Evolutionary conservation across 1,284 basidiomycete genomes (phyloP).

Genomic region (Boletellus dicymbophilus): DNA sequence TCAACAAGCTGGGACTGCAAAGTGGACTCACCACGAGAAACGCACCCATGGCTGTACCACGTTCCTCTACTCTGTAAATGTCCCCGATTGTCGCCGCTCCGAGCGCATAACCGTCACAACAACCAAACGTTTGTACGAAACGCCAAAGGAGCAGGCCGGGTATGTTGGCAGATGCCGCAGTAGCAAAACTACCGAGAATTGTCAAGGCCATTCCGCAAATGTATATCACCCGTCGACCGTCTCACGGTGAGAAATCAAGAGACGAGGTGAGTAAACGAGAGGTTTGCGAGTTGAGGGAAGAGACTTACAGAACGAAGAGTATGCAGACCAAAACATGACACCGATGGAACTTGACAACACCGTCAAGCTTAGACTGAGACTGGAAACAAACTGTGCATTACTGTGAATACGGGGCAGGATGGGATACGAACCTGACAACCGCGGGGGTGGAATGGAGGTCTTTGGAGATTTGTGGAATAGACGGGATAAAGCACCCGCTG

Average conservation of each 20-base stretch:
- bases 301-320: constrained; percentile 20
- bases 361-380: constrained; percentile 29
- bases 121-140: constrained; percentile 49
- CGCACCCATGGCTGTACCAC: constrained; percentile 50
- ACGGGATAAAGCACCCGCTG: constrained; percentile 46
- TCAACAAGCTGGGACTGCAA: not conserved
- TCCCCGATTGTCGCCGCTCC: constrained; percentile 54
- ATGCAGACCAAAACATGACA: constrained; percentile 28
- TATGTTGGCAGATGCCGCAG: constrained; percentile 37
- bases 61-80: constrained; percentile 46
- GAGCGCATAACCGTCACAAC: constrained; percentile 39
- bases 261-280: too few relatives aligned
- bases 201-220: constrained; percentile 47
- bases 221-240: constrained; percentile 46
- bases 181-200: constrained; percentile 44
- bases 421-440: constrained; percentile 45
- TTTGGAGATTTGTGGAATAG: constrained; percentile 44
- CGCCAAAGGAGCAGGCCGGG: constrained; percentile 44
- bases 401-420: constrained; percentile 22
- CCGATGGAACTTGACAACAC: constrained; percentile 24
- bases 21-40: constrained; percentile 40
- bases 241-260: too few relatives aligned
- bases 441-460: constrained; percentile 41
- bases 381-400: too few relatives aligned
- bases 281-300: not conserved